Evolutionary conservation across 257 asterid species (phyloP).

Genomic region (Paulownia fortunei): DNA sequence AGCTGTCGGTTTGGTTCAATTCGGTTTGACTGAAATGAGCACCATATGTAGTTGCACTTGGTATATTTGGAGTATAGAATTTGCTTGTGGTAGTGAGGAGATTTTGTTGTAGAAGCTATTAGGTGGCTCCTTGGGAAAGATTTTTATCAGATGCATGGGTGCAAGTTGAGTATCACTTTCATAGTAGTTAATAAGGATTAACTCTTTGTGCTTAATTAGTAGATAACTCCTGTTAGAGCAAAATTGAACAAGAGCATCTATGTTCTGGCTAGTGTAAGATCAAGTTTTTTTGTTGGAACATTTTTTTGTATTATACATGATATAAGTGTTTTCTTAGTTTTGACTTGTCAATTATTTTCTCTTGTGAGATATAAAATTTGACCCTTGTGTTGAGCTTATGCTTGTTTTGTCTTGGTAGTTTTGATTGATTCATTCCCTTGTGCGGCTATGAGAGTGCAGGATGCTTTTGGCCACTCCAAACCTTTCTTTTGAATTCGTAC

Average conservation of each 20-base stretch:
- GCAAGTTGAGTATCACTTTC: background rate
- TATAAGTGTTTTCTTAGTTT: no score
- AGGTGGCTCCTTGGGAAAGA: background rate
- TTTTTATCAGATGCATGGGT: background rate
- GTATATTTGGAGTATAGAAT: background rate
- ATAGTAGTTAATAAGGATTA: background rate
- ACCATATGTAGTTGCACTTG: background rate
- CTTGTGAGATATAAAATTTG: no score
- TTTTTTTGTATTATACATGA: background rate
- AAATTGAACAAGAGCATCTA: background rate
- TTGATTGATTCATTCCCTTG: background rate
- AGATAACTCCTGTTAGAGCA: background rate
- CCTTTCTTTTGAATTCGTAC: no score
- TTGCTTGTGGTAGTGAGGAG: background rate
- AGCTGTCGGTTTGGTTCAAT: no score
- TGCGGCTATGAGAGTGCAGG: background rate
- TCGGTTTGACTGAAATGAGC: no score
- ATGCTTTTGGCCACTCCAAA: background rate
- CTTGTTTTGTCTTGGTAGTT: background rate
- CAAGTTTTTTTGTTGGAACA: background rate
- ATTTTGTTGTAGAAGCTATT: background rate
- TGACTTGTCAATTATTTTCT: background rate
- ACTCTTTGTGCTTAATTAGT: background rate
- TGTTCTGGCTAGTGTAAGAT: background rate
- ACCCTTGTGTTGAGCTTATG: background rate